Conservation (phyloP, 2,329 filamentous ascomycete genomes). For the Pseudogymnoascus sp. region DNA sequence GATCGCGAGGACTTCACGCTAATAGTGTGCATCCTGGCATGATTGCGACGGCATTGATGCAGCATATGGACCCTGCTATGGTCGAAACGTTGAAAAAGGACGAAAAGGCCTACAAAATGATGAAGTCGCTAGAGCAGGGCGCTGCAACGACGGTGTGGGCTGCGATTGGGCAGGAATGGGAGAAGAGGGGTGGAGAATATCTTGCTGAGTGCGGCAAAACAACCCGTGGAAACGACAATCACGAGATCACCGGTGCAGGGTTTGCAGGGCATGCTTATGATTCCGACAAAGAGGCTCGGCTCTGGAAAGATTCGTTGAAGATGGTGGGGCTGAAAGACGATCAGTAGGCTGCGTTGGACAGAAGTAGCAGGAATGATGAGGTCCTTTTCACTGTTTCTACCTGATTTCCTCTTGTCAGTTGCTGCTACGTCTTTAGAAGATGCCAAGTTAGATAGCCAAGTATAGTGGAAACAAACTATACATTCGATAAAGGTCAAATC, state of each 20-base stretch:
- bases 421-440: not conserved
- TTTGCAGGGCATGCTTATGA: slow-evolving; percentile 29
- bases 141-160: slow-evolving; percentile 37
- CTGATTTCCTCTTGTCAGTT: not conserved
- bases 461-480: not conserved
- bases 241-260: slow-evolving; percentile 20
- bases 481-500: not conserved
- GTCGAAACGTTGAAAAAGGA: slow-evolving; percentile 34
- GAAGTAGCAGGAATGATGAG: slow-evolving; percentile 21
- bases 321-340: slow-evolving; percentile 25
- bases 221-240: slow-evolving; percentile 23
- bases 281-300: slow-evolving; percentile 30
- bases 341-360: not conserved
- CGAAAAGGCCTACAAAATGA: slow-evolving; percentile 20
- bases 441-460: not conserved
- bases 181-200: slow-evolving; percentile 40
- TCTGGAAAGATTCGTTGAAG: slow-evolving; percentile 35
- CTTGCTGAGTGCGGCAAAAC: slow-evolving; percentile 35
- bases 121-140: slow-evolving; percentile 28
- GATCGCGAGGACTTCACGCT: slow-evolving; percentile 32
- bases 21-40: slow-evolving; percentile 36
- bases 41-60: slow-evolving; percentile 25
- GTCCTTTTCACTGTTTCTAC: not conserved
- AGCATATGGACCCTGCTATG: slow-evolving; percentile 33
- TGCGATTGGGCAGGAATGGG: slow-evolving; percentile 23